A percentile compares a stretch with the other conserved stretches of the same genome.
phyloP scores from a whole-genome alignment of 164 flowering plant genomes.

The Tinospora cordifolia region DNA sequence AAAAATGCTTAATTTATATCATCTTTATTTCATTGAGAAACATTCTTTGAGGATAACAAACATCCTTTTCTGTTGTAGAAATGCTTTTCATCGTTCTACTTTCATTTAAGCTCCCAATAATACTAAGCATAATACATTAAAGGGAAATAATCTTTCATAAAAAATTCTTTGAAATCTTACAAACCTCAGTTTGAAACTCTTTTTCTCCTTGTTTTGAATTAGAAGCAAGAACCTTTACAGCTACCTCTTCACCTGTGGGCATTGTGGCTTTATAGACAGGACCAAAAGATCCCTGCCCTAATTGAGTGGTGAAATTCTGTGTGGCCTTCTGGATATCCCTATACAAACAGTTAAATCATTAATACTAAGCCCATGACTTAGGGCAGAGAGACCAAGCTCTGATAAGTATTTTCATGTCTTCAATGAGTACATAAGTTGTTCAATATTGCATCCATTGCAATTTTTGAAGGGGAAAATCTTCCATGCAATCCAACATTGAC shows the following conservation, averaged over 20 bases:
- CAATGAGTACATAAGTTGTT: not conserved
- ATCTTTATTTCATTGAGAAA: not conserved
- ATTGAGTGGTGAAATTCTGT: conserved; percentile 70
- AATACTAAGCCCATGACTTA: not conserved
- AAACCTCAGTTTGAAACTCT: conserved; percentile 93
- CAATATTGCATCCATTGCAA: not conserved
- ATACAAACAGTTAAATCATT: conserved; percentile 11
- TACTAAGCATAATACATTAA: not conserved
- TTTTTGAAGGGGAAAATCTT: too few relatives aligned
- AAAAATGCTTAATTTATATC: not conserved
- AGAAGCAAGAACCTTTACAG: conserved; percentile 82
- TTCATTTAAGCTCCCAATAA: not conserved
- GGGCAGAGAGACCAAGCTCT: not conserved
- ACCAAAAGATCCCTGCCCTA: conserved; percentile 97
- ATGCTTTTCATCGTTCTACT: not conserved
- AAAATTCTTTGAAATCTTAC: not conserved
- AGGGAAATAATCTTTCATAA: not conserved
- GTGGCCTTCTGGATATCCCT: conserved; percentile 97
- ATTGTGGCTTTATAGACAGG: conserved; percentile 84
- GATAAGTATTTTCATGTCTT: not conserved
- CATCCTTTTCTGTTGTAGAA: not conserved
- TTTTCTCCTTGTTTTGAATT: conserved; percentile 80
- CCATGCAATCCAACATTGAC: too few relatives aligned
- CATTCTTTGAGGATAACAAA: not conserved
- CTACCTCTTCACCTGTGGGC: conserved; percentile 58